Percentiles rank a stretch among this genome's conserved stretches.
phyloP scores from a whole-genome alignment of 768 basidiomycete genomes.

The Podaxis mareebaensis region DNA sequence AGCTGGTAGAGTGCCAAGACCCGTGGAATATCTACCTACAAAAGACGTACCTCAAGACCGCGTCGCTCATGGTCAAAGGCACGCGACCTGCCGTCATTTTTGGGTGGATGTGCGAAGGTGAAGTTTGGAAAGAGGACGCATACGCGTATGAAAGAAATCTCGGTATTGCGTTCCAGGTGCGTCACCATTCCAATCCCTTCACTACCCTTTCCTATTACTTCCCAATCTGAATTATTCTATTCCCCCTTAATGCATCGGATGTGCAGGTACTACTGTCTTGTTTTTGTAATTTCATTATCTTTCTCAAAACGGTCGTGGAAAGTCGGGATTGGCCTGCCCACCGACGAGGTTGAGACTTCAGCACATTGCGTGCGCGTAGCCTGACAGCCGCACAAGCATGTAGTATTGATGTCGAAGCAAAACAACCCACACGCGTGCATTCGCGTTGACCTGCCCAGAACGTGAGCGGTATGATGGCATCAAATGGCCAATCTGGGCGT shows the following conservation, averaged over 20 bases:
- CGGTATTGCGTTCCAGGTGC: slow-evolving; percentile 93
- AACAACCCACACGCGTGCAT: too few relatives aligned
- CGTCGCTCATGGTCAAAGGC: slow-evolving; percentile 90
- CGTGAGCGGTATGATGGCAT: too few relatives aligned
- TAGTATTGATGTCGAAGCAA: too few relatives aligned
- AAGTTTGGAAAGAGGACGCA: slow-evolving; percentile 89
- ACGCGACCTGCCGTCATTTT: slow-evolving; percentile 80
- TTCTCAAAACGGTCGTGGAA: too few relatives aligned
- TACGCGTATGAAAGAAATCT: slow-evolving; percentile 94
- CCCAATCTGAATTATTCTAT: not conserved
- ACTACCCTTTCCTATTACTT: not conserved
- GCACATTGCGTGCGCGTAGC: too few relatives aligned
- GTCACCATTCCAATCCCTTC: slow-evolving; percentile 18
- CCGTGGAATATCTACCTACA: slow-evolving; percentile 85
- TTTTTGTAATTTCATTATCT: too few relatives aligned
- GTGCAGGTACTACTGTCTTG: too few relatives aligned
- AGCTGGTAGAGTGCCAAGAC: slow-evolving; percentile 22
- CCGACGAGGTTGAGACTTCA: too few relatives aligned
- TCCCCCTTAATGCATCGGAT: not conserved
- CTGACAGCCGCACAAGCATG: too few relatives aligned
- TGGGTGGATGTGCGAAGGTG: slow-evolving; percentile 87
- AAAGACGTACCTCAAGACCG: slow-evolving; percentile 94
- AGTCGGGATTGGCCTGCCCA: too few relatives aligned
- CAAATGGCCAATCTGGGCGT: not conserved
- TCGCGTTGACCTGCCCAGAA: too few relatives aligned